Conservation (phyloP, 1,284 basidiomycete species). For the Somion occarium region DNA sequence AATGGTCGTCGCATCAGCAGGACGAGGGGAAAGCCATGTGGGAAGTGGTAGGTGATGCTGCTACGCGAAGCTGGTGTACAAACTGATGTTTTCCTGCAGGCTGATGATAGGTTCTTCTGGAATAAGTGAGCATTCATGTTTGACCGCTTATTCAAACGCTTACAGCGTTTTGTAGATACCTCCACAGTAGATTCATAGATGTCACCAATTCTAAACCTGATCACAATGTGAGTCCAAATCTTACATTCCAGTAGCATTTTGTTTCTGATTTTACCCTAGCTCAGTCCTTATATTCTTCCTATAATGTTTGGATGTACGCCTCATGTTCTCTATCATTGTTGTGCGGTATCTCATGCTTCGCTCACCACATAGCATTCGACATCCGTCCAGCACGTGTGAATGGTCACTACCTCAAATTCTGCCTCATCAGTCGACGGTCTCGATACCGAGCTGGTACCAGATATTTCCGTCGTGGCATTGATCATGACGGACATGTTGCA, state of each 20-base stretch:
- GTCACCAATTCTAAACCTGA: constrained; percentile 41
- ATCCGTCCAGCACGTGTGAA: constrained; percentile 77
- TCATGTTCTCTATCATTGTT: constrained; percentile 8
- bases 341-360: constrained; percentile 11
- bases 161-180: constrained; percentile 39
- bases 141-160: not conserved
- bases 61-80: constrained; percentile 2
- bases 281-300: constrained; percentile 86
- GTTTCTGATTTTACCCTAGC: constrained; percentile 37
- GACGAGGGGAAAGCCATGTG: constrained; percentile 59
- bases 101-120: constrained; percentile 98
- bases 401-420: constrained; percentile 78
- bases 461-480: constrained; percentile 94
- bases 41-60: constrained; percentile 51
- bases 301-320: constrained; percentile 85
- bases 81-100: constrained; percentile 37
- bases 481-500: constrained; percentile 77
- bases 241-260: constrained; percentile 6
- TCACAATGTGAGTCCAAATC: constrained; percentile 51
- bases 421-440: constrained; percentile 89
- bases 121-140: constrained; percentile 63
- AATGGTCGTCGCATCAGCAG: constrained; percentile 54
- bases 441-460: constrained; percentile 94
- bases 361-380: constrained; percentile 69
- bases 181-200: constrained; percentile 74